Evolutionary conservation across 2,329 filamentous ascomycete genomes (phyloP).

Genomic region (Hortaea werneckii): DNA sequence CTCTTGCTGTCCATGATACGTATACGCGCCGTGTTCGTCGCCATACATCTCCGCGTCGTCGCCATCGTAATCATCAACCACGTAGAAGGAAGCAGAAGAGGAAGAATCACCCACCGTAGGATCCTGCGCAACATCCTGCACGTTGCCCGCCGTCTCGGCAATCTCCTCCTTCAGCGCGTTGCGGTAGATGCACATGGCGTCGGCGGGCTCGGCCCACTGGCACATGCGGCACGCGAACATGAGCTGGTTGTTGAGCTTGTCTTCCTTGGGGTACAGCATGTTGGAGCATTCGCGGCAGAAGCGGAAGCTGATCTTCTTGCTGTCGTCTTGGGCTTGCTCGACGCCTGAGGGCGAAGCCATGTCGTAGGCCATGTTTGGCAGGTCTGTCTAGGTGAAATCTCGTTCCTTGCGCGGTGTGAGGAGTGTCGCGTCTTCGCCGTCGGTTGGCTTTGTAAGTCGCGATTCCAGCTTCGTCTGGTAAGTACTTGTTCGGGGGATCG

Average conservation of each 20-base stretch:
- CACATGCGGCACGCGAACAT: conserved; percentile 96
- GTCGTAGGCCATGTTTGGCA: conserved; percentile 15
- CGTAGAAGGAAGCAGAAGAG: conserved; percentile 6
- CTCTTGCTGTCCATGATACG: not conserved
- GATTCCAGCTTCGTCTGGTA: no score
- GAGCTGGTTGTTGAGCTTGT: conserved; percentile 69
- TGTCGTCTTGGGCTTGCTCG: conserved; percentile 26
- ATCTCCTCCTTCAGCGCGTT: conserved; percentile 86
- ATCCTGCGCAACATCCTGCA: conserved; percentile 92
- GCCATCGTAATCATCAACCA: conserved; percentile 10
- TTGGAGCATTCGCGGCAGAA: conserved; percentile 99
- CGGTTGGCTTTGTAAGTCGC: no score
- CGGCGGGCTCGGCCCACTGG: conserved; percentile 77
- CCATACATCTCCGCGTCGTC: conserved; percentile 1
- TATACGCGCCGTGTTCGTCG: conserved; percentile 7
- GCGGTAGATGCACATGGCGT: conserved; percentile 86
- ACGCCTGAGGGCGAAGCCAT: conserved; percentile 30
- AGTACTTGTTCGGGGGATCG: no score
- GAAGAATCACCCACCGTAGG: conserved; percentile 74
- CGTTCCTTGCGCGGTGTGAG: no score
- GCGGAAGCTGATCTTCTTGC: conserved; percentile 81
- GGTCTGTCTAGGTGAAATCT: not conserved
- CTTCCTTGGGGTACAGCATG: conserved; percentile 95
- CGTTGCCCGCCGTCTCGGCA: conserved; percentile 92
- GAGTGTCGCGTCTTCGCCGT: no score